Base-by-base conservation (phyloP, 192 early-diverging fungal genomes). In the Geranomyces variabilis region DNA sequence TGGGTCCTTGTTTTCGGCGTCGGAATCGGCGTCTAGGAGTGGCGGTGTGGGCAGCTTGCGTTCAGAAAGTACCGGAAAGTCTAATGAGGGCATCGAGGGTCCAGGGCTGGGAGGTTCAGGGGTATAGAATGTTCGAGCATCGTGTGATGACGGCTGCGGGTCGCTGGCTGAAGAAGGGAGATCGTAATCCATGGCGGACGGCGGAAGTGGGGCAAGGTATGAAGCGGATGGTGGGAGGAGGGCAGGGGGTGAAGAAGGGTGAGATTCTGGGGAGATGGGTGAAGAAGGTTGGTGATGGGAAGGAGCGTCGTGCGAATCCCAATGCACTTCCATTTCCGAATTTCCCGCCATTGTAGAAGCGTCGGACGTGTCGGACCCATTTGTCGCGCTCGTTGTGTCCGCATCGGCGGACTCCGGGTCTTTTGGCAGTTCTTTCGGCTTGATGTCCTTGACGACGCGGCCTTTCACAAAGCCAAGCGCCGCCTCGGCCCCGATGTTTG, bases 401-500 rank as follows among this genome's bases (percentile, higher is more conserved):
- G n/a, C 51, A 15, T 53, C 51, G 51, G 3, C 24, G n/a, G 4
- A 53, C n/a, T 53, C 51, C 15, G 51, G 51, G 24, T n/a, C 24
- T 26, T 26, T n/a, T 26, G 51, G 4, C 17, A 7, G 51, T 26
- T 64, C 41, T 21, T 41, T 64, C 43, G 63, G 41, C 28, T 64
- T 64, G 41, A 64, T 64, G 41, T 41, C 41, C 3, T 21, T 17
- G 33, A 64, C 63, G 3, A 29, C 41, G 7, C 63, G 63, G 7
- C 66, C 66, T 15, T 60, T 57, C 15, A 53, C 66, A n/a, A 75
- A 64, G 14, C 57, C 76, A 17, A 51, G 4, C n/a, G 34, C 63
- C 8, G 53, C 72, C 30, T 73, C 69, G 13, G 22, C 69, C 15
- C 56, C 63, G 33, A 71, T 74, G 44, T 49, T 76, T 34, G 13